phyloP scores from a whole-genome alignment of 225 moss, liverwort and hornwort species.

The Anthoceros angustus region DNA sequence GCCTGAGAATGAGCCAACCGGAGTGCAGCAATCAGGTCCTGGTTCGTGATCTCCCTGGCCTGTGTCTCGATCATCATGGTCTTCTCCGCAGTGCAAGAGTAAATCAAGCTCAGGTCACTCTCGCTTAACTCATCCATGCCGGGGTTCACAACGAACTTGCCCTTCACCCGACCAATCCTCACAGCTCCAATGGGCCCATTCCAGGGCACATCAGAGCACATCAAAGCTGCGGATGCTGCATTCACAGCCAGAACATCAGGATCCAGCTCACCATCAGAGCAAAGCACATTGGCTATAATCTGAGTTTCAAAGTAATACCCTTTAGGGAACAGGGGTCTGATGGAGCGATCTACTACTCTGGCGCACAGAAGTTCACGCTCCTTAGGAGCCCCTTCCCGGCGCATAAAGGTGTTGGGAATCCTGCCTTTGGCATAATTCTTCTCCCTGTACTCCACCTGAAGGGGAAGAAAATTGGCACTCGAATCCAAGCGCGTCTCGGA shows the following conservation, averaged over 20 bases:
- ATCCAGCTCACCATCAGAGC: constrained; percentile 92
- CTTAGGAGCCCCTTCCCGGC: constrained; percentile 80
- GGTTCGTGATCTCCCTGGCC: constrained; percentile 74
- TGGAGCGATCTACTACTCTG: constrained; percentile 72
- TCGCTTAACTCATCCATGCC: constrained; percentile 56
- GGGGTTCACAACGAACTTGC: constrained; percentile 65
- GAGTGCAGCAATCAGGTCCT: constrained; percentile 62
- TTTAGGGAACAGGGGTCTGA: constrained; percentile 76
- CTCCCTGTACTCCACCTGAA: constrained; percentile 93
- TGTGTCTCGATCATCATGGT: constrained; percentile 96
- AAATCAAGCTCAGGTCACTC: constrained; percentile 86
- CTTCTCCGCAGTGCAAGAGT: constrained; percentile 69
- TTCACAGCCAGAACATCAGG: constrained; percentile 87
- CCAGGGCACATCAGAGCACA: constrained; percentile 87
- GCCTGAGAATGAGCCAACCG: constrained; percentile 79
- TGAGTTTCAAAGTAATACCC: constrained; percentile 81
- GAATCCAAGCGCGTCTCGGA: constrained; percentile 45
- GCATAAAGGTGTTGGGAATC: constrained; percentile 90
- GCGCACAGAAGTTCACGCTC: constrained; percentile 82
- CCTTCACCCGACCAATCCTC: constrained; percentile 67
- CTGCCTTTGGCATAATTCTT: constrained; percentile 86
- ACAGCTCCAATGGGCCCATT: constrained; percentile 88
- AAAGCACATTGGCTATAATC: constrained; percentile 85
- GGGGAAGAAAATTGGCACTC: constrained; percentile 46
- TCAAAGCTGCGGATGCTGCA: constrained; percentile 90